Base-by-base conservation (phyloP, 495 filamentous ascomycete species). In the Aspergillus coremiiformis region DNA sequence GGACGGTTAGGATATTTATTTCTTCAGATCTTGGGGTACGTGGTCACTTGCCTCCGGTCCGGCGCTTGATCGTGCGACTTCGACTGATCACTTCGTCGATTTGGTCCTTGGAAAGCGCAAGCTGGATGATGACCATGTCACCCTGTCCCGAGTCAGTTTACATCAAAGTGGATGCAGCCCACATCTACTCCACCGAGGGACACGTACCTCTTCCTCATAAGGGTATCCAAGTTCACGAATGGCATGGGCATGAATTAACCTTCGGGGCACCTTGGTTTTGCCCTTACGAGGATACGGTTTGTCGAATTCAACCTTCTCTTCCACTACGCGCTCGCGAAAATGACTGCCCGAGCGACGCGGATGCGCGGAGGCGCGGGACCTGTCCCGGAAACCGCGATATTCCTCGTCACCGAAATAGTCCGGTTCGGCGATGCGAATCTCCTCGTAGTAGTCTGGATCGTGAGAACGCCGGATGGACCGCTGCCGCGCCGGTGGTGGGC, bases 31-130 rank as follows among this genome's bases (percentile, higher is more conserved):
- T 1, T n/a, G 14, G 12, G 26, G 54, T 52, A 61, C 46, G 30
- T 53, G 54, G 47, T 37, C 29, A 63, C 66, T 51, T 57, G 70
- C 72, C 62, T 43, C 70, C 68, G 15, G 61, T 49, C 37, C 63
- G 65, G 24, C 64, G 61, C 41, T 59, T 65, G 57, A 76, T 85
- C 26, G 87, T 80, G 58, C 87, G 85, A 63, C 89, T 94, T 35
- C 89, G 71, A 54, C 79, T 84, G 55, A 96, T 85, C 49, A 95
- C 73, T 57, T 92, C 85, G 60, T 95, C 90, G 58, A 96, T 96
- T 55, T 94, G 87, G 23, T 89, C 82, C 53, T 93, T 91, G 11
- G 85, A 88, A 20, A 96, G 76, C 2, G 90, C 90, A 55, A 84
- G 82, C 58, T 83, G 80, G 15, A 96, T 84, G 52, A 95, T 77